A percentile compares a stretch with the other conserved stretches of the same genome.
phyloP scores from a whole-genome alignment of 495 filamentous ascomycete genomes.

The Talaromyces stipitatus region DNA sequence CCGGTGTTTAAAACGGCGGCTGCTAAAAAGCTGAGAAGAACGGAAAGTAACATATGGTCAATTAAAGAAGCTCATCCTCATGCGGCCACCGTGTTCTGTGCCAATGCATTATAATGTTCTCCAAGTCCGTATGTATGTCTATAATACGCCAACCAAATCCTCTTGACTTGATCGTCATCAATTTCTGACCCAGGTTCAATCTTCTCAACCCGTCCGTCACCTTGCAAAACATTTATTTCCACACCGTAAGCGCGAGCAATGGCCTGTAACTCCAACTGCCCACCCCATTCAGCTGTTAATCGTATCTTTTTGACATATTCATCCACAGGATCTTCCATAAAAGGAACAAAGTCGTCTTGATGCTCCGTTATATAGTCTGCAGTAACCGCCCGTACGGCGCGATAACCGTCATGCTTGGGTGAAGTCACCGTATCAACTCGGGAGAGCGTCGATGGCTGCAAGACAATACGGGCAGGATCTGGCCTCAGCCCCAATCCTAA shows the following conservation, averaged over 20 bases:
- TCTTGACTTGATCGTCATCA: slow-evolving; percentile 33
- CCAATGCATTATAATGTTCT: slow-evolving; percentile 92
- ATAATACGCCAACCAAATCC: slow-evolving; percentile 92
- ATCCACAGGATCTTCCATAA: slow-evolving; percentile 75
- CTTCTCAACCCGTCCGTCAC: slow-evolving; percentile 65
- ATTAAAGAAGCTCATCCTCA: not conserved
- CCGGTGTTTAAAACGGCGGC: not conserved
- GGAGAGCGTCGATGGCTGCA: slow-evolving; percentile 28
- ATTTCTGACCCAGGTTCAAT: slow-evolving; percentile 50
- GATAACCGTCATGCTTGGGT: slow-evolving; percentile 36
- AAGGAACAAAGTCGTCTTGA: slow-evolving; percentile 56
- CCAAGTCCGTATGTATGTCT: slow-evolving; percentile 85
- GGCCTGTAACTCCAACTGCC: slow-evolving; percentile 81
- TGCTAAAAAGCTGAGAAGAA: not conserved
- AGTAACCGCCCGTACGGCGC: slow-evolving; percentile 39
- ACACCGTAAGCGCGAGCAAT: slow-evolving; percentile 77
- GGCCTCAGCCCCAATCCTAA: slow-evolving; percentile 39
- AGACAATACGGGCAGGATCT: slow-evolving; percentile 30
- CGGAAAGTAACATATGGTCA: not conserved
- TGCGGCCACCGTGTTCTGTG: not conserved
- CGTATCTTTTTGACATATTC: slow-evolving; percentile 68
- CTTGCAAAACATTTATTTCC: slow-evolving; percentile 79
- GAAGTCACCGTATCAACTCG: slow-evolving; percentile 36
- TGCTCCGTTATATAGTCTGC: slow-evolving; percentile 51
- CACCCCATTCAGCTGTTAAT: slow-evolving; percentile 94